Evolutionary conservation across 164 flowering plant genomes (phyloP), one percentile per base, ranked within the genome.

Genomic region (Warburgia ugandensis): DNA sequence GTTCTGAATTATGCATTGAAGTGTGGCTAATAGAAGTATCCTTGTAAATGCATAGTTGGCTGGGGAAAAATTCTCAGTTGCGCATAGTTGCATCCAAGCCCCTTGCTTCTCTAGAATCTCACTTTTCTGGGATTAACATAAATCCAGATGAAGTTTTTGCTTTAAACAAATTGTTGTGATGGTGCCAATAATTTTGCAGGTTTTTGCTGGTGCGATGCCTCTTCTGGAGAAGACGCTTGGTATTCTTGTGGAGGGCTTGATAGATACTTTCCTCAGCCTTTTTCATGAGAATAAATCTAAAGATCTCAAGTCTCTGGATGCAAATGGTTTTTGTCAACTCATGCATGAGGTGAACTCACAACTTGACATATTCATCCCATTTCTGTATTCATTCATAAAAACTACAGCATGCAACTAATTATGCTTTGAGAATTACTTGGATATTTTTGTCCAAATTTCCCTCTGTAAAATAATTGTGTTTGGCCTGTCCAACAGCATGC

Each of bases 321-420:
- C 97, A 55, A 94, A 84, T 76, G 99, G 99, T 55, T 94, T 89
- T 56, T 94, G 91, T 61, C 99, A 89, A 73, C 89, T 94, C 64
- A 94, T 86, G 97, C 94, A 89, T 62, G 99, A 94, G 99, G 99
- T 83, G 53, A 67, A 26, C 46, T 19, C 29, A 19, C 1, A 12
- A 32, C 8, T 2, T 30, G 27, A 5, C 14, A 0, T 22, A 4
- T 29, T 11, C 49, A 13, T 20, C 35, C 23, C 27, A 23, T 38
- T 26, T 29, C 14, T 46, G 26, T 46, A 32, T 35, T 35, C 25
- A 21, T 48, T 31, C 16, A 28, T 14, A 29, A 30, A 28, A 16
- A 26, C 23, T 17, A n/a, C 37, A 19, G 52, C 12, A 20, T 17
- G 45, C 30, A 35, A 22, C 26, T n/a, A 31, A n/a, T n/a, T 37